Evolutionary conservation across 495 filamentous ascomycete species (phyloP).

Genomic region (Chaetomidium leptoderma): DNA sequence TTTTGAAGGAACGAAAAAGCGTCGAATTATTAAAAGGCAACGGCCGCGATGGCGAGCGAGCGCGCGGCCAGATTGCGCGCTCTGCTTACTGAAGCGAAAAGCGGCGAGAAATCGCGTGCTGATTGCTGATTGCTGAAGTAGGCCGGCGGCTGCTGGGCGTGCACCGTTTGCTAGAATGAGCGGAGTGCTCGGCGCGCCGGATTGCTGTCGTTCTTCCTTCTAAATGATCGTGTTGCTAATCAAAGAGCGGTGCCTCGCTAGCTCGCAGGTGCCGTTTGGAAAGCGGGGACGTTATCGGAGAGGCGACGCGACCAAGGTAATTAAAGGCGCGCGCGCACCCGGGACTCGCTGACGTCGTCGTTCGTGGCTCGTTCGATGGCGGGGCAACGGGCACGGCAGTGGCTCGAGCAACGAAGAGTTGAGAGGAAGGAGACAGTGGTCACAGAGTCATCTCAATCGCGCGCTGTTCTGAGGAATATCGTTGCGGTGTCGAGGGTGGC

Average conservation of each 20-base stretch:
- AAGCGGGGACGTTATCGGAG: not conserved
- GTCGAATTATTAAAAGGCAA: not conserved
- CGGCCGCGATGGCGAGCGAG: not conserved
- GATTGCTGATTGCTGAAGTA: not conserved
- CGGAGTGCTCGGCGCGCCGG: not conserved
- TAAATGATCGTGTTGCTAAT: not conserved
- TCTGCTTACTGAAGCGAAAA: not conserved
- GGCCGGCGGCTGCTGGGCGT: not conserved
- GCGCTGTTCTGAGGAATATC: not conserved
- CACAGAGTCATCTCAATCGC: not conserved
- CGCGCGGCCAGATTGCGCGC: not conserved
- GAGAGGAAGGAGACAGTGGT: slow-evolving; percentile 1
- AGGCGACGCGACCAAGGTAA: slow-evolving; percentile 1
- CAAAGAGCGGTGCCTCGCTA: too few relatives aligned
- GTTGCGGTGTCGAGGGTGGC: not conserved
- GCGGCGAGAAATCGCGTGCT: not conserved
- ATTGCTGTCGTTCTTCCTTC: not conserved
- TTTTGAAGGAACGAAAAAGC: not conserved
- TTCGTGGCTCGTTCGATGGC: slow-evolving; percentile 1
- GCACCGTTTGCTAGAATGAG: not conserved
- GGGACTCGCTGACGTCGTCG: slow-evolving; percentile 1
- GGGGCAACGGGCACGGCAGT: slow-evolving; percentile 9
- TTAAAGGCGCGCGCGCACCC: not conserved
- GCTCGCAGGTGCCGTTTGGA: not conserved
- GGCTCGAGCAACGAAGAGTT: not conserved